Conservation (phyloP, 768 basidiomycete species). For the Pluteus cervinus region DNA sequence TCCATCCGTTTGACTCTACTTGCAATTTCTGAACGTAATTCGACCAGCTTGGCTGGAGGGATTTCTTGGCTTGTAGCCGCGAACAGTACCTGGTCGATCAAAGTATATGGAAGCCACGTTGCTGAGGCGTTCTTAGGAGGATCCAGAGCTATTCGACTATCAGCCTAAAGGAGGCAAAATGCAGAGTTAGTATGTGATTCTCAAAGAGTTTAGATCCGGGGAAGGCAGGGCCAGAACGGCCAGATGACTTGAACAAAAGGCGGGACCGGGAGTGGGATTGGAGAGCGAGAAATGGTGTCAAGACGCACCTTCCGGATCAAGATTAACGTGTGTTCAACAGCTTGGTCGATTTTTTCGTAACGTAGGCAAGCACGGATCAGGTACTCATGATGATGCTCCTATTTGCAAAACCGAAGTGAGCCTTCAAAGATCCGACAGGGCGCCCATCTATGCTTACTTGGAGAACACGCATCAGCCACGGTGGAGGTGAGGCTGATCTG, state of each 20-base stretch:
- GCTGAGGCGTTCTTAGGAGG: conserved; percentile 48
- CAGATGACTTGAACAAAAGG: no score
- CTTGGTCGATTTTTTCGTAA: conserved; percentile 74
- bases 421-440: conserved; percentile 2
- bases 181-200: conserved; percentile 6
- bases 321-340: conserved; percentile 65
- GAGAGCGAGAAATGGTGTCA: conserved; percentile 1
- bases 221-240: no score
- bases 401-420: conserved; percentile 7
- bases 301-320: conserved; percentile 63
- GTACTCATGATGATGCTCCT: conserved; percentile 77
- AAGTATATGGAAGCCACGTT: conserved; percentile 79
- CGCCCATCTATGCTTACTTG: conserved; percentile 38
- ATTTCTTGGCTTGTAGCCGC: conserved; percentile 51
- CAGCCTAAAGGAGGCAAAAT: conserved; percentile 34
- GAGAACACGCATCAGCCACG: conserved; percentile 76
- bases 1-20: conserved; percentile 66
- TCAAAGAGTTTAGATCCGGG: no score
- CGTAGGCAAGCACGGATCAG: conserved; percentile 75
- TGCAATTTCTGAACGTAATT: conserved; percentile 53
- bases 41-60: conserved; percentile 40
- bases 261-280: conserved; percentile 2
- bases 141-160: conserved; percentile 44
- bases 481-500: conserved; percentile 57
- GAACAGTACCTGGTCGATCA: conserved; percentile 77